These are phyloP conservation scores for Opeltia flavorubescens DNA, from an alignment of 495 filamentous ascomycete genomes.

Conservation along the genomic window DNA sequence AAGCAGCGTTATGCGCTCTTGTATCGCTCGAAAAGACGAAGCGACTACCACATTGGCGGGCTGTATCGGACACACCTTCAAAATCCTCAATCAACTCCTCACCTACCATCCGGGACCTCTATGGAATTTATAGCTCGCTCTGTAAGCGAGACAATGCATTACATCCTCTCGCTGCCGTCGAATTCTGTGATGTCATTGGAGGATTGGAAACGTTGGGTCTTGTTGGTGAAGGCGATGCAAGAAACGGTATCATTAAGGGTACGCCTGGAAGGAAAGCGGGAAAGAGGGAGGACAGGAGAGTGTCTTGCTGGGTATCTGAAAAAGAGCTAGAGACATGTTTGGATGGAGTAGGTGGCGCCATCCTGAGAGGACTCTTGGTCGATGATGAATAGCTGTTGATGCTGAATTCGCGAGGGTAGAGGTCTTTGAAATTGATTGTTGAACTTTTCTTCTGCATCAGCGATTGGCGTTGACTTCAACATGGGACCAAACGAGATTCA, in stretches of 20 bases:
- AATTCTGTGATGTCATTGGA: slow-evolving; percentile 88
- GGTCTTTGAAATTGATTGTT: too few species aligned
- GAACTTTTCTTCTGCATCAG: too few species aligned
- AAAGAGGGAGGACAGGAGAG: slow-evolving; percentile 48
- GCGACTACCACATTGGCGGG: slow-evolving; percentile 20
- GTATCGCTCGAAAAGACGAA: slow-evolving; percentile 58
- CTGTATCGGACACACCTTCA: slow-evolving; percentile 39
- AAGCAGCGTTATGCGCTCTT: slow-evolving; percentile 80
- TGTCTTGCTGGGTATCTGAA: slow-evolving; percentile 65
- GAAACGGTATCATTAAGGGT: slow-evolving; percentile 45
- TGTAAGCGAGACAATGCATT: slow-evolving; percentile 76
- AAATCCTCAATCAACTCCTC: slow-evolving; percentile 32
- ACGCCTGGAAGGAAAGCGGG: slow-evolving; percentile 28
- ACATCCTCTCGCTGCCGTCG: slow-evolving; percentile 71
- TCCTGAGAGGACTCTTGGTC: slow-evolving; percentile 31
- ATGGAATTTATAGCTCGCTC: slow-evolving; percentile 59
- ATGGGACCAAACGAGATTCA: too few species aligned
- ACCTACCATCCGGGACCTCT: slow-evolving; percentile 66
- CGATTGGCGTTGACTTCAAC: too few species aligned
- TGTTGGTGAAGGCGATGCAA: slow-evolving; percentile 61
- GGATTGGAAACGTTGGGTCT: slow-evolving; percentile 76
- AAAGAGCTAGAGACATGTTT: slow-evolving; percentile 60
- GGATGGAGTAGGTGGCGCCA: slow-evolving; percentile 48
- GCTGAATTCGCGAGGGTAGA: too few species aligned
- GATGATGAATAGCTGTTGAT: slow-evolving; percentile 17